phyloP scores from a whole-genome alignment of 2,329 filamentous ascomycete species.

The Rhynchosporium secalis region DNA sequence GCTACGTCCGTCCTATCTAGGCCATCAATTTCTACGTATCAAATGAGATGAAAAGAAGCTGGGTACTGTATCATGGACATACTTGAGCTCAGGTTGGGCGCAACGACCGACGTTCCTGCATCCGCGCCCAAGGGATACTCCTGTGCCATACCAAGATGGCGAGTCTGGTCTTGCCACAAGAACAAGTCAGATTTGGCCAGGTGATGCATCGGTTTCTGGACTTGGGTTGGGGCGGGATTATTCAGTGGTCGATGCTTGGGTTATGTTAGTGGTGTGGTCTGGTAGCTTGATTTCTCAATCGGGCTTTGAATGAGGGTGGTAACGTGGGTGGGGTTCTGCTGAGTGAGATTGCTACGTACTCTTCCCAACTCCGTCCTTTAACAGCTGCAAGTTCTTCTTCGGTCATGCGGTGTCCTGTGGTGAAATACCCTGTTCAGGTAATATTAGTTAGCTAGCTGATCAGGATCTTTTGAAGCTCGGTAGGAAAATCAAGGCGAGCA shows the following conservation, averaged over 20 bases:
- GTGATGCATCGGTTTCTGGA: not conserved
- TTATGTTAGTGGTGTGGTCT: not conserved
- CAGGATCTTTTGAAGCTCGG: not conserved
- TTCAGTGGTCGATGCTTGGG: constrained; percentile 13
- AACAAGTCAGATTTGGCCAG: not conserved
- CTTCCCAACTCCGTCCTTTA: constrained; percentile 89
- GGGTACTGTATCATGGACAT: too few relatives aligned
- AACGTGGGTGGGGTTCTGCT: not conserved
- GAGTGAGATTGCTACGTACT: constrained; percentile 48
- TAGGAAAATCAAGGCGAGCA: too few relatives aligned
- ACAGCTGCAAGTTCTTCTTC: constrained; percentile 83
- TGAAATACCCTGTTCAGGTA: constrained; percentile 67
- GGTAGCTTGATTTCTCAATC: too few relatives aligned
- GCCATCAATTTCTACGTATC: too few relatives aligned
- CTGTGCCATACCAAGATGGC: too few relatives aligned
- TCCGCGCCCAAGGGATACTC: too few relatives aligned
- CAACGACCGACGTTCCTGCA: too few relatives aligned
- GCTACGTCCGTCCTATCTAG: not conserved
- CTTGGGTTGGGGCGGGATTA: not conserved
- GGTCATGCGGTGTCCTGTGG: constrained; percentile 85
- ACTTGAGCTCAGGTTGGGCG: too few relatives aligned
- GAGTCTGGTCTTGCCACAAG: too few relatives aligned
- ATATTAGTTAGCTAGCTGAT: not conserved
- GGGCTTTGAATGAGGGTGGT: not conserved
- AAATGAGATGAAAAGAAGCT: too few relatives aligned